Evolutionary conservation across 345 rosid species (phyloP).

Genomic region (Gossypium rotundifolium): DNA sequence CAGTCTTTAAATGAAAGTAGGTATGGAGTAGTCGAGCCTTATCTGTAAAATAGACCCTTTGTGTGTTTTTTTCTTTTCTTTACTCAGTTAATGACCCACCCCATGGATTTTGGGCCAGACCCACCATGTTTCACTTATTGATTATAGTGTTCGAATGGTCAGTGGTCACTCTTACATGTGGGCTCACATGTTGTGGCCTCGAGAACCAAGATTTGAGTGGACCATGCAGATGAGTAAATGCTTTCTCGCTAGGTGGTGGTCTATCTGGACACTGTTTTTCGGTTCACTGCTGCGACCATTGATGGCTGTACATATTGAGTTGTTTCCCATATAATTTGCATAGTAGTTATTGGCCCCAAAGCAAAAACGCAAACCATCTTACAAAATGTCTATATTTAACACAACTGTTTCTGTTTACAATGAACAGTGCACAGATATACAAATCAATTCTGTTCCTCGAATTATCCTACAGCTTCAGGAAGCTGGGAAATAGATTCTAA

Average conservation of each 20-base stretch:
- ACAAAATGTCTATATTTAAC: not conserved
- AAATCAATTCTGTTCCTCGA: constrained; percentile 1
- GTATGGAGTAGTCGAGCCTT: not conserved
- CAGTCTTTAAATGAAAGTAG: constrained; percentile 12
- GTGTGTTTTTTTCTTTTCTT: not conserved
- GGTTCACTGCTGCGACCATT: not conserved
- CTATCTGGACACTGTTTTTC: not conserved
- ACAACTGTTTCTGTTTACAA: not conserved
- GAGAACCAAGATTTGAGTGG: not conserved
- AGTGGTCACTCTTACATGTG: constrained; percentile 9
- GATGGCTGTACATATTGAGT: not conserved
- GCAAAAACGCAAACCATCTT: not conserved
- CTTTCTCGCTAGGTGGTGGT: not conserved
- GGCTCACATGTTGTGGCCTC: constrained; percentile 10
- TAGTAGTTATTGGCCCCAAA: not conserved
- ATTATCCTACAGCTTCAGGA: not conserved
- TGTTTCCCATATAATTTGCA: not conserved
- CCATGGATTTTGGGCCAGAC: not conserved
- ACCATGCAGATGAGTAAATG: not conserved
- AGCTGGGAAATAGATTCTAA: not conserved
- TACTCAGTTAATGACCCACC: not conserved
- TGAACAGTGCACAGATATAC: not conserved
- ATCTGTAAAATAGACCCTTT: not conserved
- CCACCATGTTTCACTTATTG: constrained; percentile 15
- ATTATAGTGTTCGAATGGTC: constrained; percentile 1